Evolutionary conservation across 202 grass and related monocot genomes (phyloP).

Genomic region (Tripidium arundinaceum): DNA sequence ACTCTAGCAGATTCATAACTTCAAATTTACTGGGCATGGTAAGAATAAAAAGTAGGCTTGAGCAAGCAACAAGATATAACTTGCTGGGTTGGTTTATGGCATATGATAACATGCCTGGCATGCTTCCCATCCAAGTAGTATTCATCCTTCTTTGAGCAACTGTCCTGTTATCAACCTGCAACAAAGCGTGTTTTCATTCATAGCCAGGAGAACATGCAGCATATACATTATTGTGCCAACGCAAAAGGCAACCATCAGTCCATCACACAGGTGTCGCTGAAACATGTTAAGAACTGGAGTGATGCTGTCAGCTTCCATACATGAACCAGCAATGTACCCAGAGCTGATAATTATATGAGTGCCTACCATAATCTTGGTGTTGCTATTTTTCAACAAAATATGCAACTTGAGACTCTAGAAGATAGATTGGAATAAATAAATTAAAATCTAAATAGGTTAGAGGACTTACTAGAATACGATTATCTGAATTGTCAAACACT

Average conservation of each 20-base stretch:
- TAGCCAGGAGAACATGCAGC: not conserved
- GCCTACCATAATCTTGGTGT: not conserved
- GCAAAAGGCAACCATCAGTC: not conserved
- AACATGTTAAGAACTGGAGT: not conserved
- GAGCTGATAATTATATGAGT: slow-evolving; percentile 10
- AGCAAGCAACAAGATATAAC: slow-evolving; percentile 20
- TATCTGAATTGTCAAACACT: slow-evolving; percentile 96
- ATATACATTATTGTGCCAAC: slow-evolving; percentile 5
- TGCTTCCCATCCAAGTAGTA: slow-evolving; percentile 95
- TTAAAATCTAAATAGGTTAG: slow-evolving; percentile 1
- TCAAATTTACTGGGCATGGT: slow-evolving; percentile 77
- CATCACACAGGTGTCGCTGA: not conserved
- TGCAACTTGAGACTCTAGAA: slow-evolving; percentile 16
- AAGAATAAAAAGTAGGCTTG: slow-evolving; percentile 13
- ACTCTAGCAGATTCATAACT: slow-evolving; percentile 99
- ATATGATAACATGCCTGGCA: slow-evolving; percentile 58
- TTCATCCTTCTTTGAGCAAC: slow-evolving; percentile 96
- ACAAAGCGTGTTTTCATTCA: slow-evolving; percentile 21
- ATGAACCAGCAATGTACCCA: not conserved
- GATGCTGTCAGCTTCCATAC: not conserved
- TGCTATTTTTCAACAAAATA: slow-evolving; percentile 15
- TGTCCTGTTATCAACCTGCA: slow-evolving; percentile 90
- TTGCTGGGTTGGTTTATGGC: slow-evolving; percentile 17
- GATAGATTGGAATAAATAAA: slow-evolving; percentile 15
- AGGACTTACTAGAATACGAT: slow-evolving; percentile 86